Percentiles rank a stretch among this genome's conserved stretches.
Evolutionary conservation across 192 early-diverging fungal genomes (phyloP).

Genomic region (Coemansia sp.): DNA sequence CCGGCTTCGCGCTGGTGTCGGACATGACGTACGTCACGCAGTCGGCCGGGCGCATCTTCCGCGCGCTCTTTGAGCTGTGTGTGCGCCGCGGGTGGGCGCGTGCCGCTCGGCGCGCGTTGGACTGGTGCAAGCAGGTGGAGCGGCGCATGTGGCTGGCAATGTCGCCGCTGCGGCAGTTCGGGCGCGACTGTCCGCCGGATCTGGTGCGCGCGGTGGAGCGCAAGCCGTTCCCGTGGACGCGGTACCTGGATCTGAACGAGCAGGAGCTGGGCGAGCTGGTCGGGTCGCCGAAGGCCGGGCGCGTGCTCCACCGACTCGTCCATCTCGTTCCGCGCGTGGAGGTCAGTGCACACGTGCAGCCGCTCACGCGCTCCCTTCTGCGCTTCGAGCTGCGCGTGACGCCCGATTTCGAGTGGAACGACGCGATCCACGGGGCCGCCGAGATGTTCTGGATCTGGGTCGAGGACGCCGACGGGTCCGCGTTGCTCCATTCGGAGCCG

Average conservation of each 20-base stretch:
- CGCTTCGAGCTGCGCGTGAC: constrained; percentile 90
- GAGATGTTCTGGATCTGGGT: constrained; percentile 95
- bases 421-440: constrained; percentile 78
- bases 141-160: constrained; percentile 90
- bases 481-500: constrained; percentile 86
- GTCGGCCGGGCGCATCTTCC: constrained; percentile 87
- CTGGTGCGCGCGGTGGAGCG: constrained; percentile 87
- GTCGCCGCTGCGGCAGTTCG: constrained; percentile 95
- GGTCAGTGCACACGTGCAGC: constrained; percentile 86
- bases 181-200: constrained; percentile 64
- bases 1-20: constrained; percentile 94
- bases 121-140: constrained; percentile 98
- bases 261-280: constrained; percentile 93
- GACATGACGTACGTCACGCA: constrained; percentile 99
- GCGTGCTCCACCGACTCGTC: constrained; percentile 83
- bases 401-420: constrained; percentile 94
- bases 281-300: constrained; percentile 84
- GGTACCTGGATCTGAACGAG: constrained; percentile 90
- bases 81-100: constrained; percentile 93
- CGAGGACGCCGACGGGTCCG: constrained; percentile 91
- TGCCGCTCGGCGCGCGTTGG: constrained; percentile 82
- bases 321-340: constrained; percentile 96
- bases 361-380: constrained; percentile 88
- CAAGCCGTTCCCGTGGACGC: constrained; percentile 93
- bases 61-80: constrained; percentile 97